Conservation (phyloP, 805 yeast species). For the Nakazawaea siamensis region DNA sequence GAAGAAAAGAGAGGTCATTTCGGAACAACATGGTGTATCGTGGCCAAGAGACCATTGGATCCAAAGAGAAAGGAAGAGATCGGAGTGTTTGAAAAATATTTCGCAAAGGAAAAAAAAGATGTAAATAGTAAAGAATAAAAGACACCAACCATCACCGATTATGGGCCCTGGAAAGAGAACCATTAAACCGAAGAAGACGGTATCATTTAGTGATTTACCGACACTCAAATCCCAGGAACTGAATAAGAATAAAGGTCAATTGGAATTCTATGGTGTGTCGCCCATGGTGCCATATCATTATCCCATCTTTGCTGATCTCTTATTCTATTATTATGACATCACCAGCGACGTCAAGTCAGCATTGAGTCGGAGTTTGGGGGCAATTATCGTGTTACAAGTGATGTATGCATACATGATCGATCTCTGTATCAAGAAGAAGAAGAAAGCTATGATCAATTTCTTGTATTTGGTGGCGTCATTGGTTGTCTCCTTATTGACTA, state of each 20-base stretch:
- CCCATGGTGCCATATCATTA: conserved; percentile 24
- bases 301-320: conserved; percentile 15
- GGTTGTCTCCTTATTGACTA: conserved; percentile 24
- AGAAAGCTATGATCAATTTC: conserved; percentile 10
- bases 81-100: conserved; percentile 42
- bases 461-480: conserved; percentile 22
- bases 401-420: conserved; percentile 24
- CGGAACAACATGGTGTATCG: conserved; percentile 87
- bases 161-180: background rate
- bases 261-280: conserved; percentile 1
- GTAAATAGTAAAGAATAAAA: background rate
- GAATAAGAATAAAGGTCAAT: background rate
- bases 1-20: conserved; percentile 76
- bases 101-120: conserved; percentile 16
- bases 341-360: conserved; percentile 19
- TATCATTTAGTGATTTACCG: conserved; percentile 17
- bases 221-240: conserved; percentile 1
- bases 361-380: conserved; percentile 20
- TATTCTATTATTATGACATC: conserved; percentile 25
- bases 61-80: conserved; percentile 37
- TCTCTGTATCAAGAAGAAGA: conserved; percentile 1
- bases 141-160: no score
- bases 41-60: conserved; percentile 70
- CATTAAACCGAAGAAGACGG: conserved; percentile 18
- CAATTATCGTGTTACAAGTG: conserved; percentile 26